Conservation (phyloP, 2,329 filamentous ascomycete genomes). For the Plectosphaerella cucumerina region DNA sequence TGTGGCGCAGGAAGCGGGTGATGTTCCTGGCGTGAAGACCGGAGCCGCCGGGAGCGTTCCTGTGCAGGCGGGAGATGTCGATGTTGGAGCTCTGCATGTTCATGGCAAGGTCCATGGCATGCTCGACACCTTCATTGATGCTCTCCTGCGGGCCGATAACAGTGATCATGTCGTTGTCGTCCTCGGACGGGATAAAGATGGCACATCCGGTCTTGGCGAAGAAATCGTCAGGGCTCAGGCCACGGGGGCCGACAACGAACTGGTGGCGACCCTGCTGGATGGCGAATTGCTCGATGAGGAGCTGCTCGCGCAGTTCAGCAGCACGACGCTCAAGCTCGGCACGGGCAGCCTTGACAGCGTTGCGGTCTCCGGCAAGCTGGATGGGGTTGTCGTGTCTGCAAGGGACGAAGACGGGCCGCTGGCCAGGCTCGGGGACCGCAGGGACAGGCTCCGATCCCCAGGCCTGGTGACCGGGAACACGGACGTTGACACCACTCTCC, state of each 20-base stretch:
- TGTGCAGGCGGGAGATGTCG: conserved; percentile 77
- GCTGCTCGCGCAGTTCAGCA: conserved; percentile 68
- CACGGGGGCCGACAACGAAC: conserved; percentile 86
- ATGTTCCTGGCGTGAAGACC: conserved; percentile 79
- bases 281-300: conserved; percentile 73
- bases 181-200: conserved; percentile 72
- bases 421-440: conserved; percentile 54
- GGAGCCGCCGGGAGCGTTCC: conserved; percentile 66
- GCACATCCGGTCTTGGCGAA: conserved; percentile 86
- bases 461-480: conserved; percentile 76
- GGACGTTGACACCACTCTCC: conserved; percentile 72
- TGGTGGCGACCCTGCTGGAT: conserved; percentile 88
- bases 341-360: conserved; percentile 73
- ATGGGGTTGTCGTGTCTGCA: conserved; percentile 73
- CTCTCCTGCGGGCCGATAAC: conserved; percentile 75
- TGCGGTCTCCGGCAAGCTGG: conserved; percentile 78
- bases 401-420: conserved; percentile 66
- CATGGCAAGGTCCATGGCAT: conserved; percentile 82
- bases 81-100: conserved; percentile 81
- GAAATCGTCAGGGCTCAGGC: conserved; percentile 78
- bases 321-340: conserved; percentile 77
- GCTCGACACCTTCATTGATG: conserved; percentile 72
- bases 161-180: conserved; percentile 79
- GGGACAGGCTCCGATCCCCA: conserved; percentile 69
- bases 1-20: conserved; percentile 81